Conservation (phyloP, 352 stramenopile species). For the Phytophthora capsici region DNA sequence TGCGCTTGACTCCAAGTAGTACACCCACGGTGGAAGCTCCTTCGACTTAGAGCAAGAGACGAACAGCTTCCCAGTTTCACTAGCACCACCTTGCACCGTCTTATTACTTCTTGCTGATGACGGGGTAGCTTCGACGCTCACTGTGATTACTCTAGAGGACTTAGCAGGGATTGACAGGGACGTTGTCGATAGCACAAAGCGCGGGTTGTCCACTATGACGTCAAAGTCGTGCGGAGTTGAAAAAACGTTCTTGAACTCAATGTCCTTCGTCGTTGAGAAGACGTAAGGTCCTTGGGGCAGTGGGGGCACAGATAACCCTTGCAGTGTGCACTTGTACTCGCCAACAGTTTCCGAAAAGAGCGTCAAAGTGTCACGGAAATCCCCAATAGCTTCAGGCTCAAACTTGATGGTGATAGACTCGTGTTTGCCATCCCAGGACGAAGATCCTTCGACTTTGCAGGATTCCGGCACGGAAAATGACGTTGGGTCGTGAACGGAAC, state of each 20-base stretch:
- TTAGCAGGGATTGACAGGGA: conserved; percentile 79
- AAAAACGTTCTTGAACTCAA: conserved; percentile 94
- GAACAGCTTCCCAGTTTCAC: conserved; percentile 76
- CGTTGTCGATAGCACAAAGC: conserved; percentile 65
- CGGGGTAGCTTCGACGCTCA: conserved; percentile 57
- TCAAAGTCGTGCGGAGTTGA: conserved; percentile 75
- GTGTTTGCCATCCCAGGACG: conserved; percentile 78
- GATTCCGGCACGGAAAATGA: conserved; percentile 74
- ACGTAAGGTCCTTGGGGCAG: conserved; percentile 87
- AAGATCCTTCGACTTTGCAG: conserved; percentile 56
- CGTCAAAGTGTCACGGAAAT: conserved; percentile 81
- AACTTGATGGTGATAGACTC: conserved; percentile 82
- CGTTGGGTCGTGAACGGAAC: conserved; percentile 57
- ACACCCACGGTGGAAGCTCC: conserved; percentile 87
- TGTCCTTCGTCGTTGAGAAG: conserved; percentile 62
- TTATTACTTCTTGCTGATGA: conserved; percentile 20
- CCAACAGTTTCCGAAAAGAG: conserved; percentile 69
- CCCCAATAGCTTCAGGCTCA: conserved; percentile 89
- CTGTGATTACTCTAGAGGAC: conserved; percentile 53
- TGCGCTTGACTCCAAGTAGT: conserved; percentile 72
- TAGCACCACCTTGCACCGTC: conserved; percentile 1
- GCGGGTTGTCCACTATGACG: conserved; percentile 78
- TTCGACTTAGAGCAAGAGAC: conserved; percentile 75
- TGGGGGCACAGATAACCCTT: conserved; percentile 77
- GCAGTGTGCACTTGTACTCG: conserved; percentile 86